Evolutionary conservation across 805 yeast genomes (phyloP), one percentile per base, ranked within the genome.

Genomic region (Saturnispora silvae): DNA sequence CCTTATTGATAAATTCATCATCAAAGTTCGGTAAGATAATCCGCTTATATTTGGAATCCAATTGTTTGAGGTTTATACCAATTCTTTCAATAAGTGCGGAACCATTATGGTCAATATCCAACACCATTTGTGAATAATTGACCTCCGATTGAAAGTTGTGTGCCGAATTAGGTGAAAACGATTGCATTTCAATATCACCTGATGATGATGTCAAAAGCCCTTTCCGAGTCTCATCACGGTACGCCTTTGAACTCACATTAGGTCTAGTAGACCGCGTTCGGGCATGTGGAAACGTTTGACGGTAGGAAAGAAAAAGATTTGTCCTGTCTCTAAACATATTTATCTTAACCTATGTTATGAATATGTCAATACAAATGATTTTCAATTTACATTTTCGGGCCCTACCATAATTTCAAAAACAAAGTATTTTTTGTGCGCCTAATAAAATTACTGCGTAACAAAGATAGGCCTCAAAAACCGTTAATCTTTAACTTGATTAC

Each of bases 251-350:
- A 16, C 11, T n/a, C n/a, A n/a, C n/a, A n/a, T n/a, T n/a, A n/a
- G n/a, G n/a, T n/a, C n/a, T n/a, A n/a, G 26, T 13, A 15, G 60
- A 58, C 15, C 67, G 48, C 4, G 51, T 49, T 25, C 64, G 64
- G 43, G 69, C 73, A 46, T 86, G 86, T 0, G 95, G 94, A 40
- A 78, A 80, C 9, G 97, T 86, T 42, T 92, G 75, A 45, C 98
- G 74, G 54, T 82, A 89, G 32, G 96, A 85, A 17, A 86, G 64
- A 57, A 69, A 89, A 45, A 89, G 68, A 53, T 87, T 89, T n/a
- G 98, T 92, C 56, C 96, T 68, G 60, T 92, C 97, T 56, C 97
- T 70, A 52, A 81, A 83, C 96, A 89, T 85, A n/a, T n/a, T n/a
- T n/a, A n/a, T n/a, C n/a, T n/a, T n/a, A n/a, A n/a, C n/a, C n/a